Conservation (phyloP, 2,329 filamentous ascomycete genomes). For the Microascus cirrosus region DNA sequence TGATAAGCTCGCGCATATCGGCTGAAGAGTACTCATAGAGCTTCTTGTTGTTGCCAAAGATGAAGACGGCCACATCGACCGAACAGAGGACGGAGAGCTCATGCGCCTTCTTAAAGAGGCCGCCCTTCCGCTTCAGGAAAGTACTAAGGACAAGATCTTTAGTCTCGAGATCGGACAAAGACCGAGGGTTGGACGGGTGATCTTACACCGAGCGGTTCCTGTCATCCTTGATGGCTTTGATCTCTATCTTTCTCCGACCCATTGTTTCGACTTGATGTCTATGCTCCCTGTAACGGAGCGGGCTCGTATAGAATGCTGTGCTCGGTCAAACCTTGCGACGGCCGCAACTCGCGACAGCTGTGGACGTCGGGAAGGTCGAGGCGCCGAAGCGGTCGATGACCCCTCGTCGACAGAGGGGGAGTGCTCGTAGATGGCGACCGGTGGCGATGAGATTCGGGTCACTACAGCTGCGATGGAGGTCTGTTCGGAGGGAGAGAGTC, state of each 20-base stretch:
- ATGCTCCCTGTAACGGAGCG: background rate
- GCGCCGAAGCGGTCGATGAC: background rate
- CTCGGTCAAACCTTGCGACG: background rate
- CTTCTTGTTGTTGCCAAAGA: conserved; percentile 98
- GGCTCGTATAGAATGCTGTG: background rate
- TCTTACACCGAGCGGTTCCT: conserved; percentile 94
- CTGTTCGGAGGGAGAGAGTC: background rate
- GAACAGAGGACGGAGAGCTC: conserved; percentile 96
- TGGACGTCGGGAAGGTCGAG: background rate
- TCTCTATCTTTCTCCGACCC: conserved; percentile 99
- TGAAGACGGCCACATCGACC: conserved; percentile 96
- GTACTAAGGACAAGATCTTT: conserved; percentile 50
- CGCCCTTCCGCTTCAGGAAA: conserved; percentile 96
- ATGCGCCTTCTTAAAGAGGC: conserved; percentile 98
- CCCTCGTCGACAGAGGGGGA: background rate
- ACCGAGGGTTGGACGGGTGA: background rate
- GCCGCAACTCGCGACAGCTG: background rate
- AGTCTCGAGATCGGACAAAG: background rate
- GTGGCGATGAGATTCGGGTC: background rate
- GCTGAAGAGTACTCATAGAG: conserved; percentile 94
- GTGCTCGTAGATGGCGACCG: background rate
- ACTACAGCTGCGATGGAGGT: background rate
- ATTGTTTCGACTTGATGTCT: conserved; percentile 37
- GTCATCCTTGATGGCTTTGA: conserved; percentile 99
- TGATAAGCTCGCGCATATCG: conserved; percentile 85